Evolutionary conservation across 129 eudicot species (phyloP).

Genomic region (Lonicera japonica): DNA sequence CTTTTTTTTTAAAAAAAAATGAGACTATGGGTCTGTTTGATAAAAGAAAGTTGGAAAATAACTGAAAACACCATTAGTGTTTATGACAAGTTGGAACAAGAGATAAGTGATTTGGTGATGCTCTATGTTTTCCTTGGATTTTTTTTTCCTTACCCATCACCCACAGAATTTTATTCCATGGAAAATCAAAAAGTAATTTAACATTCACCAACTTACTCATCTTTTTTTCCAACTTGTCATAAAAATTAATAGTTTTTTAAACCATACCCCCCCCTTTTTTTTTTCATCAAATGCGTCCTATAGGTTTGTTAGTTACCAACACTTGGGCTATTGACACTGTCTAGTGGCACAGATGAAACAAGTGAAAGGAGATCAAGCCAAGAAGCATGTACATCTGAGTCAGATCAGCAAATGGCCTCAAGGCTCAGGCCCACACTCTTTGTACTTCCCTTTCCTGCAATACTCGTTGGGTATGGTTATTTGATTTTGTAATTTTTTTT

Average conservation of each 20-base stretch:
- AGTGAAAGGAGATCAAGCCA: slow-evolving; percentile 45
- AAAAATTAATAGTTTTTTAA: too few relatives aligned
- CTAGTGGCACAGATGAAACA: slow-evolving; percentile 49
- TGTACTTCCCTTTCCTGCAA: slow-evolving; percentile 83
- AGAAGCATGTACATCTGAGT: slow-evolving; percentile 46
- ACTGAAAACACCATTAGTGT: too few relatives aligned
- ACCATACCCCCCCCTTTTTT: too few relatives aligned
- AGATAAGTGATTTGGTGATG: too few relatives aligned
- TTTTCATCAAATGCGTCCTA: too few relatives aligned
- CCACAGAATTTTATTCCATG: too few relatives aligned
- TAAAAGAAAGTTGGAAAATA: too few relatives aligned
- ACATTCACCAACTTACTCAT: too few relatives aligned
- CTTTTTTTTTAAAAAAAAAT: background rate
- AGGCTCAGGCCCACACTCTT: slow-evolving; percentile 69
- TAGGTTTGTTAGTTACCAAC: background rate
- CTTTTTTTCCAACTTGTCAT: too few relatives aligned
- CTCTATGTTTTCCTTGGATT: background rate
- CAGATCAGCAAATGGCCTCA: slow-evolving; percentile 66
- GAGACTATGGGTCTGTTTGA: background rate
- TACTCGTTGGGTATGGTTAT: slow-evolving; percentile 88
- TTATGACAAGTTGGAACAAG: too few relatives aligned
- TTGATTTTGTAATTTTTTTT: background rate
- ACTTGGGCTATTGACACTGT: slow-evolving; percentile 21
- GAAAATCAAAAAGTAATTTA: too few relatives aligned
- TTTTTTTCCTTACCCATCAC: too few relatives aligned